Evolutionary conservation across 495 filamentous ascomycete genomes (phyloP), one percentile per base, ranked within the genome.

Genomic region (Daldinia grandis): DNA sequence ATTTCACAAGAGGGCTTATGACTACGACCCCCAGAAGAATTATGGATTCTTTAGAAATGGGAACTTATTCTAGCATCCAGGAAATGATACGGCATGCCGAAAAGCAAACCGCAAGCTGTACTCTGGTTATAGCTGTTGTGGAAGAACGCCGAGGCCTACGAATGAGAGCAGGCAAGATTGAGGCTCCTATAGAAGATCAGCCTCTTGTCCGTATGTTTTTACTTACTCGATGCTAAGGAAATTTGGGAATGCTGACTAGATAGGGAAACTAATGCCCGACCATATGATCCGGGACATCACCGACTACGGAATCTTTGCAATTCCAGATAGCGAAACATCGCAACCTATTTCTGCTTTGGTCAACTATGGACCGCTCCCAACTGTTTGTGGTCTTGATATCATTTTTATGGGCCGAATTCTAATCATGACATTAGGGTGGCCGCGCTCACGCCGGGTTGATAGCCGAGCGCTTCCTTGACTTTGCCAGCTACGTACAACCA

Each of bases 21-120:
- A 74, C 80, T 2, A 78, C 59, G 15, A 78, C 75, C 17, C 83
- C 84, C 4, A 68, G 78, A 8, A 68, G 67, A 21, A 77, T 83
- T 60, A 83, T 80, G 76, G 76, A 81, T 33, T 79, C 84, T 10
- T 78, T 86, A 24, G 74, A 80, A 15, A 56, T 79, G 21, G 80
- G 80, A 1, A 85, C 74, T 66, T 87, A 86, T 74, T 78, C 78
- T 25, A 79, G 80, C 55, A 76, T 87, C 1, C 72, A 82, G 6
- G 71, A 76, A 19, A 74, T 87, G 57, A 72, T 73, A 10, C 49
- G 80, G 25, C 77, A 76, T 38, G 76, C 79, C 28, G 62, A 79
- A 25, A 75, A 62, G 12, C 76, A 85, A 49, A 70, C 76, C 4
- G 60, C 71, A 33, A 86, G 81, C 65, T 80, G 81, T 53, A 81